phyloP scores from a whole-genome alignment of 805 yeast species.

The Sugiyamaella valdiviana region DNA sequence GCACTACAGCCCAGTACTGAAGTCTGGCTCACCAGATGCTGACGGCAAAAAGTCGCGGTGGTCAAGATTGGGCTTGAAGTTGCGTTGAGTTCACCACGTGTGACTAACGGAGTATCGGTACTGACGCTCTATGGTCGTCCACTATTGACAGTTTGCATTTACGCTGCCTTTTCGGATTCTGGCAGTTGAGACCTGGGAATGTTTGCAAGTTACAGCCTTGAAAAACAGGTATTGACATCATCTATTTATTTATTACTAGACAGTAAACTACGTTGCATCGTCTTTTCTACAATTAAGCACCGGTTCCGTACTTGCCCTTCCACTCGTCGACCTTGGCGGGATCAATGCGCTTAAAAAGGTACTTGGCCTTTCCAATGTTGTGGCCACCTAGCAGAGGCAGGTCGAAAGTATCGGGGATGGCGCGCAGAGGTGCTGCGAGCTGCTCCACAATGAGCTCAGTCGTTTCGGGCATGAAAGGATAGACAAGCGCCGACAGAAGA shows the following conservation, averaged over 20 bases:
- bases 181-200: too few relatives aligned
- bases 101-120: too few relatives aligned
- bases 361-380: slow-evolving; percentile 83
- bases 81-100: too few relatives aligned
- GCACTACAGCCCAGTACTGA: not conserved
- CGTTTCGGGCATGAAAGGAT: slow-evolving; percentile 90
- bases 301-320: slow-evolving; percentile 82
- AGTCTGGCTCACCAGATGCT: not conserved
- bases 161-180: too few relatives aligned
- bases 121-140: too few relatives aligned
- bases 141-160: too few relatives aligned
- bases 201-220: too few relatives aligned
- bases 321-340: slow-evolving; percentile 81
- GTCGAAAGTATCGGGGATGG: slow-evolving; percentile 70
- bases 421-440: slow-evolving; percentile 73
- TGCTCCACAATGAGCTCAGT: slow-evolving; percentile 63
- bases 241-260: not conserved
- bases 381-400: slow-evolving; percentile 71
- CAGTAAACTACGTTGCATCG: not conserved
- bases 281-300: not conserved
- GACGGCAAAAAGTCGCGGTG: not conserved
- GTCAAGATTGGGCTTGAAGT: not conserved
- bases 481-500: slow-evolving; percentile 70
- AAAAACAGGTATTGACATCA: too few relatives aligned
- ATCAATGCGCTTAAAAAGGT: slow-evolving; percentile 87